Percentiles rank a stretch among this genome's conserved stretches.
These are phyloP conservation scores for Pyricularia grisea DNA, from an alignment of 2,329 filamentous ascomycete genomes.

Conservation along the genomic window DNA sequence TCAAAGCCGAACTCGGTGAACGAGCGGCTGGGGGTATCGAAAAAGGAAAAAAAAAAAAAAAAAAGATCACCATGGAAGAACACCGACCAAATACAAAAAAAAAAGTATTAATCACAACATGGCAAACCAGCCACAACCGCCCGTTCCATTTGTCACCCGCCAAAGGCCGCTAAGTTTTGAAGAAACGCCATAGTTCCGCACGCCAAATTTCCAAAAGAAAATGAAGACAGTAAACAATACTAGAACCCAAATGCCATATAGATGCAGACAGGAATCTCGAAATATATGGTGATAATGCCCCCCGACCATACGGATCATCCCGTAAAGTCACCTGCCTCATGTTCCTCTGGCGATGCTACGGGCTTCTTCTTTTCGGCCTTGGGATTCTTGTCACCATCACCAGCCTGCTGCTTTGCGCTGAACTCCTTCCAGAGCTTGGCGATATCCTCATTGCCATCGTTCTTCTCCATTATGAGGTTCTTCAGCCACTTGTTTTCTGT, in stretches of 20 bases:
- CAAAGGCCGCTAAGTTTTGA: neutral
- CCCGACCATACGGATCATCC: constrained; percentile 7
- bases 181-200: neutral
- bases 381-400: constrained; percentile 12
- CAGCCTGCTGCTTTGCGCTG: constrained; percentile 14
- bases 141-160: neutral
- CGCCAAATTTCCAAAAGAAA: neutral
- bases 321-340: constrained; percentile 15
- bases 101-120: neutral
- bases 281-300: neutral
- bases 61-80: neutral
- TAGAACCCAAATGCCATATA: neutral
- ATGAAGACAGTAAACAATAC: neutral
- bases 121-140: neutral
- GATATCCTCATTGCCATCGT: constrained; percentile 48
- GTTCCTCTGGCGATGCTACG: constrained; percentile 13
- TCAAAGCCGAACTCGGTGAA: neutral
- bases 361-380: constrained; percentile 22
- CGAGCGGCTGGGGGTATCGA: neutral
- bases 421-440: constrained; percentile 43
- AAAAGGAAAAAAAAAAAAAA: neutral
- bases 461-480: constrained; percentile 74
- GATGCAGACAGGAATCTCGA: neutral
- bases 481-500: constrained; percentile 78
- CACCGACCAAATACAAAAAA: neutral